Evolutionary conservation across 106 monocot species (phyloP), one percentile per base, ranked within the genome.

Genomic region (Platanthera zijinensis): DNA sequence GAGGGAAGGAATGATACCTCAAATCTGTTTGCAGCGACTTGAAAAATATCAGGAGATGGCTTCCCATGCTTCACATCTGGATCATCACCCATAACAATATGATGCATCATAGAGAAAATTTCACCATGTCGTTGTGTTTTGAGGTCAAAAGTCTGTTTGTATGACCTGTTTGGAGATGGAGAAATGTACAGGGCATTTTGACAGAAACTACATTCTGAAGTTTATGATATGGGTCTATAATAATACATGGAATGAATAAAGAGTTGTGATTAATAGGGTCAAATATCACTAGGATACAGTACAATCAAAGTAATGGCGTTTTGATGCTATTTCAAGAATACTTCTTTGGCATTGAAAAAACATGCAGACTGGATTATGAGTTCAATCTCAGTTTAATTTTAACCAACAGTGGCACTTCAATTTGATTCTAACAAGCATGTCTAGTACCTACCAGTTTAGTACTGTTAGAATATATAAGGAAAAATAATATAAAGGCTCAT

Each of bases 31-130:
- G 88, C 83, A 47, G 95, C 95, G 64, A 77, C 87, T 69, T 92
- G 90, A 82, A 95, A 95, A 50, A 86, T 67, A 66, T 95, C 95
- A 57, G 95, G 92, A 75, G 92, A 82, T 52, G 95, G 95, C 80
- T 95, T 95, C 9, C 95, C 92, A 74, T 92, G 80, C 77, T 85
- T 95, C 73, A 95, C 88, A 52, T 90, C 87, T 69, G 90, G 90
- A 80, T 95, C 95, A 78, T 95, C 95, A 49, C 95, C 95, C 73
- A 81, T 89, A 75, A 95, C 95, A 59, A 95, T 78, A 79, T 95
- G 95, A 75, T 92, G 90, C 95, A 95, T 95, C 86, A 85, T 77
- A 59, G 84, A 76, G 53, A 95, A 85, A 52, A 92, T 72, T 30
- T 88, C 85, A 17, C 88, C 78, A 73, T 92, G 95, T 5, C 83